These are phyloP conservation scores for Geotrichum fermentans DNA, from an alignment of 1,139 yeast genomes.

Conservation along the genomic window DNA sequence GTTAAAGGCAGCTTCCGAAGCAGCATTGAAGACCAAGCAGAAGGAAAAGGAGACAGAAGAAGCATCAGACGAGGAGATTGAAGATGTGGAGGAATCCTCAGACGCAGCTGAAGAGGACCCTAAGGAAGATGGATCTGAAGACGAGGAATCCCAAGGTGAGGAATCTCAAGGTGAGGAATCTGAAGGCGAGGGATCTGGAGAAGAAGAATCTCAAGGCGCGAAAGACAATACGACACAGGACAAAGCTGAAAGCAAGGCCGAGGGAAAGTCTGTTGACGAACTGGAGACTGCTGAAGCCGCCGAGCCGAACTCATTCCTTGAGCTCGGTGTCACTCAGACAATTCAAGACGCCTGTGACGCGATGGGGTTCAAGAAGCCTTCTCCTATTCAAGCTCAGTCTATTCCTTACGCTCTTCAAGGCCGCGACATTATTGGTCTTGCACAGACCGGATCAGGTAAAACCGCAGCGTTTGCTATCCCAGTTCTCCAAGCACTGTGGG, in stretches of 20 bases:
- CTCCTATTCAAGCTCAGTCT: conserved; percentile 89
- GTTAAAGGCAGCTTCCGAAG: conserved; percentile 16
- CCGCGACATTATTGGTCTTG: conserved; percentile 88
- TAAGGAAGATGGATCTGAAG: background rate
- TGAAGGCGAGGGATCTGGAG: background rate
- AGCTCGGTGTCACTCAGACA: conserved; percentile 16
- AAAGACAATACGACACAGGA: too few relatives aligned
- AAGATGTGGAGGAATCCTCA: background rate
- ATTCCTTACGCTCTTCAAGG: conserved; percentile 91
- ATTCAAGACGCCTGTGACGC: conserved; percentile 61
- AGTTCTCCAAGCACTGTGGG: conserved; percentile 83
- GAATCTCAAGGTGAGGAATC: background rate
- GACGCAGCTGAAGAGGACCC: background rate
- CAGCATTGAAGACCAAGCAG: conserved; percentile 10
- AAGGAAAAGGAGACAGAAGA: background rate
- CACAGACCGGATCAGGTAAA: conserved; percentile 93
- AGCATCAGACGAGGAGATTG: background rate
- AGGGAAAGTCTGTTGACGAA: conserved; percentile 1
- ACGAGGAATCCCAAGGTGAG: background rate
- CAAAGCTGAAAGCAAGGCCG: background rate
- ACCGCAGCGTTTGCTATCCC: conserved; percentile 87
- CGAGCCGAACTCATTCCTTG: conserved; percentile 14
- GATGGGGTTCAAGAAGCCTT: conserved; percentile 80
- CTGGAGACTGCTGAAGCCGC: conserved; percentile 5
- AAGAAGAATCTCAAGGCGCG: background rate